Evolutionary conservation across 352 stramenopile genomes (phyloP).

Genomic region (Phytophthora litchii): DNA sequence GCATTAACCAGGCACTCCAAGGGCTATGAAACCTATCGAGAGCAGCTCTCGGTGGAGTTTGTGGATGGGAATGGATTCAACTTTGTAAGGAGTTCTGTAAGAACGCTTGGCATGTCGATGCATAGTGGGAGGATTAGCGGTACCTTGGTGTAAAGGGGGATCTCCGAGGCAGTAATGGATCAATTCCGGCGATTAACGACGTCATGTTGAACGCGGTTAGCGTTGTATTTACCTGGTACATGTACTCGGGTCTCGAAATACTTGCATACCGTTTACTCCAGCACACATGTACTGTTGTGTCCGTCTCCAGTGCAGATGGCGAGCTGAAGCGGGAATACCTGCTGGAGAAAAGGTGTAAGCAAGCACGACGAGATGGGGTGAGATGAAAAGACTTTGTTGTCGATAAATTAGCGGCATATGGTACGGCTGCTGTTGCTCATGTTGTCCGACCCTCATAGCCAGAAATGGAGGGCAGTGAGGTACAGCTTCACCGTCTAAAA

Average conservation of each 20-base stretch:
- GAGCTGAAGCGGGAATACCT: too few species aligned
- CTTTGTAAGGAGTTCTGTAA: neutral
- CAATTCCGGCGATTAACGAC: slow-evolving; percentile 6
- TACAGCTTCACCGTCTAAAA: too few species aligned
- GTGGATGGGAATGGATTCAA: slow-evolving; percentile 15
- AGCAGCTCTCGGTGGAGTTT: slow-evolving; percentile 4
- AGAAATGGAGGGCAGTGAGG: too few species aligned
- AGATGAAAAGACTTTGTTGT: neutral
- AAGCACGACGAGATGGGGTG: slow-evolving; percentile 1
- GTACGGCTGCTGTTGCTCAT: slow-evolving; percentile 7
- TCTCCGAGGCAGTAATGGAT: slow-evolving; percentile 18
- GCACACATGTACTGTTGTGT: too few species aligned
- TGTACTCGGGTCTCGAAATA: too few species aligned
- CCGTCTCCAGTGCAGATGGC: too few species aligned
- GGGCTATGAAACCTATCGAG: too few species aligned
- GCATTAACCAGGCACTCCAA: too few species aligned
- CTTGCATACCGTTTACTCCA: too few species aligned
- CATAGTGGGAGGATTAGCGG: slow-evolving; percentile 15
- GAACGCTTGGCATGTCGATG: neutral
- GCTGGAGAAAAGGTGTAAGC: too few species aligned
- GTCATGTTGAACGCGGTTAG: slow-evolving; percentile 4
- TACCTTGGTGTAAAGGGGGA: slow-evolving; percentile 2
- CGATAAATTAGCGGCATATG: neutral
- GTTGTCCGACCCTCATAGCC: neutral
- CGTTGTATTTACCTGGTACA: slow-evolving; percentile 2